Percentiles rank a stretch among this genome's conserved stretches.
These are phyloP conservation scores for Gaeumannomyces tritici DNA, from an alignment of 2,329 filamentous ascomycete genomes.

Conservation along the genomic window DNA sequence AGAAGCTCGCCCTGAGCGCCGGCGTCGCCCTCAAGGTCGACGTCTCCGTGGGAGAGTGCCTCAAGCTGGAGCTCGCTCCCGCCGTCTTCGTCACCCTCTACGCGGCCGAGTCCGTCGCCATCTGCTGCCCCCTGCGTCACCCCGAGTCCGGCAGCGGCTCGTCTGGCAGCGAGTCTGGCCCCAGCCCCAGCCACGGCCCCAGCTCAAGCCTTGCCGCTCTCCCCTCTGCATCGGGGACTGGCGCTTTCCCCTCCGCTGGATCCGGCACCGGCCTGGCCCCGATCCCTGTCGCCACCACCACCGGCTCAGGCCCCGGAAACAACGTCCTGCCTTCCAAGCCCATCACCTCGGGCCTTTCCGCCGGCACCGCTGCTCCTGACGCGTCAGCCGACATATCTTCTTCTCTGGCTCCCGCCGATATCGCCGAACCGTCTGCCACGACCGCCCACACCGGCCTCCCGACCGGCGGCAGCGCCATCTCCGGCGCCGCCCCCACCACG, in stretches of 20 bases:
- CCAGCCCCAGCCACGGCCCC: neutral
- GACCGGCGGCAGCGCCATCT: neutral
- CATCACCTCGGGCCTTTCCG: neutral
- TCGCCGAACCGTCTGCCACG: neutral
- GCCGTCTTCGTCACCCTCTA: constrained; percentile 17
- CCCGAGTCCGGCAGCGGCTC: neutral
- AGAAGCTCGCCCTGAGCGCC: constrained; percentile 14
- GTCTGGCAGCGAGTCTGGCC: neutral
- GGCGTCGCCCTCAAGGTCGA: constrained; percentile 16
- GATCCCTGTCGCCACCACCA: neutral
- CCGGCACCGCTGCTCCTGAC: neutral
- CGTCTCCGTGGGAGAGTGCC: constrained; percentile 11
- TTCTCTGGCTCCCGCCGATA: neutral
- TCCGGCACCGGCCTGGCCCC: no score
- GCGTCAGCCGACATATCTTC: neutral
- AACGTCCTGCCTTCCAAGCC: neutral
- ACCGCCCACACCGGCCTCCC: neutral
- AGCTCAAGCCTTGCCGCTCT: constrained; percentile 1
- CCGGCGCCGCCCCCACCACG: neutral
- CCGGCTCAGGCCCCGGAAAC: constrained; percentile 3
- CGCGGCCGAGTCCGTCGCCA: constrained; percentile 7
- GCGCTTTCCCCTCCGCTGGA: neutral
- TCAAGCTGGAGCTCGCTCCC: constrained; percentile 16
- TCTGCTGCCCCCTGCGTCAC: constrained; percentile 9
- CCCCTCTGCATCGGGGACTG: no score